A percentile compares a stretch with the other conserved stretches of the same genome.
Conservation (phyloP, 441 rosid species). For the Euphorbia corollata region DNA sequence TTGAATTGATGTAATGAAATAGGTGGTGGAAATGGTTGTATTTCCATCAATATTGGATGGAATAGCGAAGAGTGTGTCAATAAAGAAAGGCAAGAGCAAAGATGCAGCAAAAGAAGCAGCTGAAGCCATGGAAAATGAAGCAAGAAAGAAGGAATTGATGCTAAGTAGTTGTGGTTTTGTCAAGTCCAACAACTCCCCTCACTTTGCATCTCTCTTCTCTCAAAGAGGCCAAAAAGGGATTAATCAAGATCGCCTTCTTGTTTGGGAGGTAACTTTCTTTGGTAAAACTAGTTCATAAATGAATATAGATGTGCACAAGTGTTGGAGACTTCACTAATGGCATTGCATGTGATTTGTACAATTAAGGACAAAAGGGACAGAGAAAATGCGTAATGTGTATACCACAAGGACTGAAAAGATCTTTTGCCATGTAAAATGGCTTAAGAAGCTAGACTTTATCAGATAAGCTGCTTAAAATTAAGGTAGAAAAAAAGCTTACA, state of each 20-base stretch:
- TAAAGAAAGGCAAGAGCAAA: constrained; percentile 43
- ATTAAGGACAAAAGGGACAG: no score
- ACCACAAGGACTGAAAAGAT: no score
- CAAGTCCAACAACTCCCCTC: constrained; percentile 36
- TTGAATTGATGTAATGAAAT: no score
- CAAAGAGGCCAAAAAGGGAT: constrained; percentile 74
- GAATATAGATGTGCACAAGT: no score
- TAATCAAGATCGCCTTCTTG: constrained; percentile 68
- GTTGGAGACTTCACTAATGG: no score
- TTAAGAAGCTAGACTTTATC: no score
- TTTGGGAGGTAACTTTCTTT: constrained; percentile 63
- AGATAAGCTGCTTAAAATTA: no score
- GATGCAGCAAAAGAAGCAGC: constrained; percentile 59
- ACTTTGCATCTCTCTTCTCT: constrained; percentile 58
- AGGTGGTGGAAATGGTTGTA: constrained; percentile 21
- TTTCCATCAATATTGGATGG: constrained; percentile 62
- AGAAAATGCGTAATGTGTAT: no score
- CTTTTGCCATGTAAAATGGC: no score
- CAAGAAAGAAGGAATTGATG: constrained; percentile 56
- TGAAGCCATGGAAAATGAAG: constrained; percentile 50
- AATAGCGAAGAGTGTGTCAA: constrained; percentile 44
- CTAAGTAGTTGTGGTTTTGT: constrained; percentile 53
- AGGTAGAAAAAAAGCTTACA: no score
- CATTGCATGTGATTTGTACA: no score
- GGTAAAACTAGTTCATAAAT: no score